A percentile compares a stretch with the other conserved stretches of the same genome.
Conservation (phyloP, 805 yeast species). For the Suhomyces tanzawaensis region DNA sequence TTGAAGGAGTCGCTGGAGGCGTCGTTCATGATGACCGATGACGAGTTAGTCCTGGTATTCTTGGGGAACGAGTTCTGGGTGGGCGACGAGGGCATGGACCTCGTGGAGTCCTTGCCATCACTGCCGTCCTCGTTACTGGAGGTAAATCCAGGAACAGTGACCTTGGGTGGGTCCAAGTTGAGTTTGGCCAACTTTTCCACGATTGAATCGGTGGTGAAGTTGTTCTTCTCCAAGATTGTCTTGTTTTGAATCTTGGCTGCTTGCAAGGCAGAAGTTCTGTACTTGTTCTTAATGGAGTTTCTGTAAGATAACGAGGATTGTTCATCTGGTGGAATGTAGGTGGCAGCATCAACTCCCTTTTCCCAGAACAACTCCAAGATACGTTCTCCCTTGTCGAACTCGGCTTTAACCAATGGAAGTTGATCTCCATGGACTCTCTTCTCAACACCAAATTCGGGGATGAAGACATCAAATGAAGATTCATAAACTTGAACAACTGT, state of each 20-base stretch:
- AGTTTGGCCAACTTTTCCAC: constrained; percentile 48
- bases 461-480: constrained; percentile 88
- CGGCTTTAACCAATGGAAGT: constrained; percentile 87
- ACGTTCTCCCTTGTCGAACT: constrained; percentile 69
- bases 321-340: constrained; percentile 89
- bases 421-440: constrained; percentile 98
- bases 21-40: constrained; percentile 15
- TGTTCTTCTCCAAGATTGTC: constrained; percentile 26
- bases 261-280: constrained; percentile 65
- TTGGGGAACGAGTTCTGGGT: constrained; percentile 17
- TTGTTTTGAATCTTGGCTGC: constrained; percentile 62
- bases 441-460: constrained; percentile 93
- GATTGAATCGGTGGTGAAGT: constrained; percentile 41
- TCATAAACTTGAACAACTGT: constrained; percentile 91
- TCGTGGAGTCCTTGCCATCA: constrained; percentile 10
- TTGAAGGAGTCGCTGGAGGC: constrained; percentile 18
- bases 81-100: constrained; percentile 28
- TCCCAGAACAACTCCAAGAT: constrained; percentile 88
- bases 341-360: constrained; percentile 86
- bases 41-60: constrained; percentile 20
- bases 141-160: constrained; percentile 20
- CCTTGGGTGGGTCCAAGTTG: constrained; percentile 50
- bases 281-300: constrained; percentile 73
- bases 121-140: constrained; percentile 1
- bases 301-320: constrained; percentile 72